Evolutionary conservation across 805 yeast species (phyloP).

Genomic region (Candida caryicola): DNA sequence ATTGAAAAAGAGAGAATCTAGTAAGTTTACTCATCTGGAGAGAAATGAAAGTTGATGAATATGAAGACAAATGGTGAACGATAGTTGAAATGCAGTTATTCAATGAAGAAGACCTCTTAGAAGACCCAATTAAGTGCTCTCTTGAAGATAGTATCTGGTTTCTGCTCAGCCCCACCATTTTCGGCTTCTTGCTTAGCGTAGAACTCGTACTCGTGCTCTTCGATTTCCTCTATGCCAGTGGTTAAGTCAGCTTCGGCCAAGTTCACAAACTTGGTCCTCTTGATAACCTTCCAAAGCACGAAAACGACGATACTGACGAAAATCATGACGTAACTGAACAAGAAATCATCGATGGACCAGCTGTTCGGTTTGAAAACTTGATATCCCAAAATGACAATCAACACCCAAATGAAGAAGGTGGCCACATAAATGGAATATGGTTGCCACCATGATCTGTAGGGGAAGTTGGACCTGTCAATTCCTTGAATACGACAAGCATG

Average conservation of each 20-base stretch:
- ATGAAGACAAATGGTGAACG: no score
- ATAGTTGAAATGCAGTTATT: no score
- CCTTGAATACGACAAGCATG: conserved; percentile 40
- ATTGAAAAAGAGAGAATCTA: no score
- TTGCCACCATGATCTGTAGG: conserved; percentile 43
- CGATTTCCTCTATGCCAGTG: conserved; percentile 46
- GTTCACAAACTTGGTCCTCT: conserved; percentile 35
- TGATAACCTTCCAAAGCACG: conserved; percentile 35
- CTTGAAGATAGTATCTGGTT: conserved; percentile 9
- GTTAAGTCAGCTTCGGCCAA: conserved; percentile 47
- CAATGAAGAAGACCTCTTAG: no score
- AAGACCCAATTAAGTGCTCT: conserved; percentile 20
- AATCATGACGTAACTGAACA: conserved; percentile 71
- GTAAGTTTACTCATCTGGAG: no score
- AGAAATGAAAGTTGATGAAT: no score
- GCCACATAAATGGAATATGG: conserved; percentile 37
- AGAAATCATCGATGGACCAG: conserved; percentile 61
- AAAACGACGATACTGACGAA: conserved; percentile 42
- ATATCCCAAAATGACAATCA: conserved; percentile 64
- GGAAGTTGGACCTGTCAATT: conserved; percentile 35
- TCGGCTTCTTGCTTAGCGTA: conserved; percentile 33
- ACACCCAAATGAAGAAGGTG: conserved; percentile 33
- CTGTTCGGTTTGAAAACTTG: conserved; percentile 62
- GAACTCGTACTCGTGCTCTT: conserved; percentile 46
- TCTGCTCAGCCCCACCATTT: conserved; percentile 8